Evolutionary conservation across 2,329 filamentous ascomycete genomes (phyloP).

Genomic region (Diaporthe capsici): DNA sequence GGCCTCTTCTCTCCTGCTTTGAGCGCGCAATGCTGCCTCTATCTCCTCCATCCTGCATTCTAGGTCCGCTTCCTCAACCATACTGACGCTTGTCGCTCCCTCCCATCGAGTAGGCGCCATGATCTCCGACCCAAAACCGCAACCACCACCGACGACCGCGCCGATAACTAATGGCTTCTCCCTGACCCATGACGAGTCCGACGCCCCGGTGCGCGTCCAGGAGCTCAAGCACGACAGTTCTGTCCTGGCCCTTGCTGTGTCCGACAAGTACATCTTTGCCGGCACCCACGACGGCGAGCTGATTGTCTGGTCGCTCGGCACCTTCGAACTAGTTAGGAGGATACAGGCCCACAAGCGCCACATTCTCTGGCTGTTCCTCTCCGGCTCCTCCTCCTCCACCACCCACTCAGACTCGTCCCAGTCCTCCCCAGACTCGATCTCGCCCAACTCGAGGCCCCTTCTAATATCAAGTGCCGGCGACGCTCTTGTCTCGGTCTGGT

Average conservation of each 20-base stretch:
- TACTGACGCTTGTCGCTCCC: constrained; percentile 12
- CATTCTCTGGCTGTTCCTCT: constrained; percentile 87
- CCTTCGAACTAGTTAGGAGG: constrained; percentile 83
- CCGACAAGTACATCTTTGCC: constrained; percentile 86
- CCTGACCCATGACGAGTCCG: constrained; percentile 35
- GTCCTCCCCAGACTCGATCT: constrained; percentile 61
- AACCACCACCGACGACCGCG: neutral
- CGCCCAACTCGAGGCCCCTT: constrained; percentile 68
- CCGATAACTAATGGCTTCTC: constrained; percentile 30
- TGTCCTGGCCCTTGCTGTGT: constrained; percentile 86
- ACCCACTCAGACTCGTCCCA: neutral
- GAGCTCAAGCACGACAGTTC: constrained; percentile 83
- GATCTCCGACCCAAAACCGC: neutral
- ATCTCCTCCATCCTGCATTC: neutral
- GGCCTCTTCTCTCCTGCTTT: neutral
- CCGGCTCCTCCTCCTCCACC: constrained; percentile 71
- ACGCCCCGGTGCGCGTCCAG: constrained; percentile 76
- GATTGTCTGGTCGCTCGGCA: constrained; percentile 89
- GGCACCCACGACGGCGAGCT: constrained; percentile 96
- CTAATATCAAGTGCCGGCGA: constrained; percentile 96
- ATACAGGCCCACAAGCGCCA: constrained; percentile 93
- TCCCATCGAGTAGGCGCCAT: constrained; percentile 16
- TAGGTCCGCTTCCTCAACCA: neutral
- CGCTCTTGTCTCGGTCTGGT: constrained; percentile 95
- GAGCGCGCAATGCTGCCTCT: constrained; percentile 1